Base-by-base conservation (phyloP, 2,329 filamentous ascomycete genomes). In the Purpureocillium takamizusanense region DNA sequence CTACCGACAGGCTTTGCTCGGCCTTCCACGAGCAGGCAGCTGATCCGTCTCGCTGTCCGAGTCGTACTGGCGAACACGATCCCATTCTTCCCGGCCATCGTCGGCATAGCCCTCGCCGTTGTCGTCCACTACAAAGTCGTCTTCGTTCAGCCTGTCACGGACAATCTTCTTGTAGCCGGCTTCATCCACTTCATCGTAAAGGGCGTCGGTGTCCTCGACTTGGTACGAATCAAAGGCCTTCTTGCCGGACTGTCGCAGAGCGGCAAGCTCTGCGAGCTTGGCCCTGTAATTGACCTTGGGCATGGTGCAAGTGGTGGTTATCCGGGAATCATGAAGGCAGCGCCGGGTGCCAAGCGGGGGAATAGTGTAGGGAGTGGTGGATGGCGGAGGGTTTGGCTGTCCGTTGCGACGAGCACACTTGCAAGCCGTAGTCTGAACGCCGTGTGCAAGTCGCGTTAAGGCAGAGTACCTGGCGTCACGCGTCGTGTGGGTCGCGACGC, bases 101-200 rank as follows among this genome's bases (percentile, higher is more conserved):
- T 97, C 90, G 48, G 87, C 90, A 55, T 98, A 98, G 29, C 92
- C 90, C 57, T 90, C 87, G 54, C 90, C 90, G 66, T 95, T 94
- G 66, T 98, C 92, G 67, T 97, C 92, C 43, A 98, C 89, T 37
- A 98, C 90, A 54, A 98, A 98, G 65, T 98, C 92, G 52, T 98
- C 92, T 53, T 94, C 74, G 55, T 97, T 86, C 37, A 98, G 71
- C 34, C 92, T 82, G 40, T 83, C 79, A 31, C 92, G 78, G 12
- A 98, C 88, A 48, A 97, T 83, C 60, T 94, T 94, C 69, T 95
- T 95, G 71, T 98, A 98, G 37, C 86, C 85, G 54, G 92, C 90
- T 53, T 98, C 92, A 55, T 97, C 89, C 35, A 98, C 88, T 53
- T 94, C 89, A 46, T 97, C 92, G 66, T 97, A 98, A 33, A 98